Evolutionary conservation across 331 rosid species (phyloP), one percentile per base, ranked within the genome.

Genomic region (Dryas integrifolia): DNA sequence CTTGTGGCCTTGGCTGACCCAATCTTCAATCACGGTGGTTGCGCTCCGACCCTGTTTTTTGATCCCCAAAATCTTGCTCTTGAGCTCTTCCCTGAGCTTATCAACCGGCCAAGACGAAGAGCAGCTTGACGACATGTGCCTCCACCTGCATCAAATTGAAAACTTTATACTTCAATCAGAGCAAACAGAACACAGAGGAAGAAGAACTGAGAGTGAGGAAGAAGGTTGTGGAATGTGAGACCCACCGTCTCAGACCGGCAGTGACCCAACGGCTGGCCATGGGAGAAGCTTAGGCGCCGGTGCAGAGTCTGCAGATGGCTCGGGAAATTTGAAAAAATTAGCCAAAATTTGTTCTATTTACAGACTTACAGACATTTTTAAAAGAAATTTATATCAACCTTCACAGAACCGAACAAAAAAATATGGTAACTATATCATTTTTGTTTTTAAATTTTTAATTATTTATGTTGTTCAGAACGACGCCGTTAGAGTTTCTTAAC

Each of bases 21-120:
- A 77, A 50, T 76, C 75, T 53, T 77, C 92, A 76, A 89, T 81
- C 77, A 83, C 82, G 12, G 74, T 59, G 39, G 82, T 55, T 21
- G 82, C 85, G 26, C 70, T 83, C 46, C 45, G 67, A 0, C 21
- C 49, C 14, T 75, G 70, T 52, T 64, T 40, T 67, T 68, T 83
- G 38, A 84, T 77, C 65, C 64, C 63, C 52, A 75, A 16, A 51
- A 86, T 77, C 72, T 77, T 77, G 69, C 67, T 79, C 85, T 62
- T 82, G 13, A 77, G 73, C 55, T 76, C 65, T 64, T 50, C 75
- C 24, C 40, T 55, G 58, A 65, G 64, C 30, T 9, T 50, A 24
- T 64, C 44, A 3, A 46, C 67, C 4, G 76, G 48, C 7, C 75
- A 79, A 70, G 78, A 57, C 11, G 66, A 15, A 5, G 38, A 58